Percentiles rank a stretch among this genome's conserved stretches.
phyloP scores from a whole-genome alignment of 805 yeast genomes.

The Saccharomycopsis javanensis region DNA sequence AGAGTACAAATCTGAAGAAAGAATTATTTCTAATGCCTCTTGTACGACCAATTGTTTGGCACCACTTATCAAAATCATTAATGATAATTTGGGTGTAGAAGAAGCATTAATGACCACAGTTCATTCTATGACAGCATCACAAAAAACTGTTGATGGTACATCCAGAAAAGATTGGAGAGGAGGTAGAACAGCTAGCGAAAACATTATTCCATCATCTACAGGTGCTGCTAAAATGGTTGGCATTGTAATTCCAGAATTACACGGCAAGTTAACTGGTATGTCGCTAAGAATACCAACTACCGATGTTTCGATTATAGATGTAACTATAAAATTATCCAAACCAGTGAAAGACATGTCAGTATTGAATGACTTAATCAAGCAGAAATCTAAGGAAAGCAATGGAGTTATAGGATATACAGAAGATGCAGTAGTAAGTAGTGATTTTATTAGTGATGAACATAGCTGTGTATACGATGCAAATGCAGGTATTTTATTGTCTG shows the following conservation, averaged over 20 bases:
- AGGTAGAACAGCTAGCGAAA: constrained; percentile 69
- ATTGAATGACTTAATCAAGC: constrained; percentile 49
- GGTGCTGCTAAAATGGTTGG: constrained; percentile 76
- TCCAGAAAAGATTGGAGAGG: constrained; percentile 77
- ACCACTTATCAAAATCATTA: constrained; percentile 60
- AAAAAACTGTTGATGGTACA: constrained; percentile 69
- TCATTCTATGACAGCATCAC: constrained; percentile 64
- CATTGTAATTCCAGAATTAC: constrained; percentile 60
- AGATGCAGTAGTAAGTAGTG: constrained; percentile 62
- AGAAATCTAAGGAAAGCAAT: constrained; percentile 49
- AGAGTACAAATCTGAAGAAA: constrained; percentile 45
- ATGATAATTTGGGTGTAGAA: constrained; percentile 57
- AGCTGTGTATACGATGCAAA: constrained; percentile 60
- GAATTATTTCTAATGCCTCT: constrained; percentile 59
- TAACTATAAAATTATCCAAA: constrained; percentile 52
- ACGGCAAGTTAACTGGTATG: constrained; percentile 68
- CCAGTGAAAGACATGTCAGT: constrained; percentile 49
- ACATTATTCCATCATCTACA: constrained; percentile 66
- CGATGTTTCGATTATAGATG: constrained; percentile 64
- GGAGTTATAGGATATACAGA: constrained; percentile 63
- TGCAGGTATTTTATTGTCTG: constrained; percentile 63
- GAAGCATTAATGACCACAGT: constrained; percentile 73
- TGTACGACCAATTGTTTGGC: constrained; percentile 71
- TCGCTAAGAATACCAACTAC: constrained; percentile 67
- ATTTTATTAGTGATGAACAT: constrained; percentile 52